Percentiles rank a stretch among this genome's conserved stretches.
Evolutionary conservation across 345 rosid species (phyloP).

Genomic region (Geranium brycei): DNA sequence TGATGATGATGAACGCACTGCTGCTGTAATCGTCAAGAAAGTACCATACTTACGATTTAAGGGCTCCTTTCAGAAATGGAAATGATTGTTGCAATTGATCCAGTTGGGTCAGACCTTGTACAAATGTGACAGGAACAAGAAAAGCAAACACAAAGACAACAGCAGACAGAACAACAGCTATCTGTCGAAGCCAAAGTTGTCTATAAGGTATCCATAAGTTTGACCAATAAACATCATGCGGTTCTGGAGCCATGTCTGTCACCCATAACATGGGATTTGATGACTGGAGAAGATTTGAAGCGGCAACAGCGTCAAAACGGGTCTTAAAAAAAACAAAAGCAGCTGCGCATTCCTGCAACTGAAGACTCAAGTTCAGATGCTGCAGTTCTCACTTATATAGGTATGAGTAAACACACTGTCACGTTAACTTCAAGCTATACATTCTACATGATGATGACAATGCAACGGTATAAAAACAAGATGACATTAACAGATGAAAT

Average conservation of each 20-base stretch:
- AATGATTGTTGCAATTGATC: constrained; percentile 28
- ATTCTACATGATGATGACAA: neutral
- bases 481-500: neutral
- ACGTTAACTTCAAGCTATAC: neutral
- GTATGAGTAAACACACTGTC: neutral
- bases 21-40: neutral
- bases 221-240: constrained; percentile 85
- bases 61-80: constrained; percentile 29
- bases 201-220: constrained; percentile 67
- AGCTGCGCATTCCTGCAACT: constrained; percentile 62
- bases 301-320: constrained; percentile 71
- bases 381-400: neutral
- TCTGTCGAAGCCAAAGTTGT: constrained; percentile 80
- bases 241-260: constrained; percentile 80
- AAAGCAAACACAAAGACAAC: constrained; percentile 63
- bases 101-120: constrained; percentile 77
- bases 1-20: neutral
- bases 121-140: constrained; percentile 65
- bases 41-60: constrained; percentile 42
- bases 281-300: constrained; percentile 71
- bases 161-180: constrained; percentile 50
- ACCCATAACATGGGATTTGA: constrained; percentile 94
- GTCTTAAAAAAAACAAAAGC: constrained; percentile 92
- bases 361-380: neutral
- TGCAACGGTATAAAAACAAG: too few relatives aligned